A percentile compares a stretch with the other conserved stretches of the same genome.
Evolutionary conservation across 2,329 filamentous ascomycete species (phyloP).

Genomic region (Ascosphaera pollenicola): DNA sequence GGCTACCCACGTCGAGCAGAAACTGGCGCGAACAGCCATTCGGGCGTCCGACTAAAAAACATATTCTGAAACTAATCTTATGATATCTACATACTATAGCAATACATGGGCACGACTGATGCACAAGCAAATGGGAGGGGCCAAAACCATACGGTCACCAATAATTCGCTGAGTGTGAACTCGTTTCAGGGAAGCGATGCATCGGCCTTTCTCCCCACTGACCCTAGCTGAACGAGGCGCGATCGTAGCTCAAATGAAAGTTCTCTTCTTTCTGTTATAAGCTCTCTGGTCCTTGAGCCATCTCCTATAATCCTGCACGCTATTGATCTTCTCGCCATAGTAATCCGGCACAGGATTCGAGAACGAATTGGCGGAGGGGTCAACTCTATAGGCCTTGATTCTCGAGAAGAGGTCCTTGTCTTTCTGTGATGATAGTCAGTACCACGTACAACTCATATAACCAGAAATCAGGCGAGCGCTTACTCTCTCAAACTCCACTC

Average conservation of each 20-base stretch:
- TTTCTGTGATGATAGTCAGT: constrained; percentile 32
- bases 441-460: constrained; percentile 1
- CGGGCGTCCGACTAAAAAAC: too few species aligned
- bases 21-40: too few species aligned
- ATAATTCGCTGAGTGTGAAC: too few species aligned
- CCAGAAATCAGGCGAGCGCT: constrained; percentile 11
- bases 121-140: too few species aligned
- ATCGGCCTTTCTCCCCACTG: too few species aligned
- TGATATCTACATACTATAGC: too few species aligned
- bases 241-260: constrained; percentile 11
- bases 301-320: constrained; percentile 70
- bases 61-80: too few species aligned
- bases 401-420: constrained; percentile 84
- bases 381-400: constrained; percentile 79
- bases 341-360: constrained; percentile 92
- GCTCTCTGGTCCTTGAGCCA: constrained; percentile 97
- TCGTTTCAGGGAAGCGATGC: too few species aligned
- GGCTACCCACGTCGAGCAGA: too few species aligned
- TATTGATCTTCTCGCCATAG: constrained; percentile 96
- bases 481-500: constrained; percentile 48
- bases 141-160: too few species aligned
- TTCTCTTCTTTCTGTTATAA: constrained; percentile 70
- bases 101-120: too few species aligned
- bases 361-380: constrained; percentile 71
- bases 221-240: too few species aligned